A percentile compares a stretch with the other conserved stretches of the same genome.
Evolutionary conservation across 805 yeast species (phyloP).

Genomic region (Candida coleopterorum): DNA sequence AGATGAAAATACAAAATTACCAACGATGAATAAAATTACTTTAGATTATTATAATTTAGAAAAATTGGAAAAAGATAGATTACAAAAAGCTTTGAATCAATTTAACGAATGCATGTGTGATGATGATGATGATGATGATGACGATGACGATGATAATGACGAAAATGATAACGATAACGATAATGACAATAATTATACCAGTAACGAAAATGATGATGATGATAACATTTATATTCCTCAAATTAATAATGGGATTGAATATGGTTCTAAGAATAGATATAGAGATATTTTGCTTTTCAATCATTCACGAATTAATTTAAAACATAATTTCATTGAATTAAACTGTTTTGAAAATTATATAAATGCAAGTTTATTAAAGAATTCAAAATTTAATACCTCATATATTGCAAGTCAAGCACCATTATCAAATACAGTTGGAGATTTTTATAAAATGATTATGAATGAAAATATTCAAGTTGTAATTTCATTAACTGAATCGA

Average conservation of each 20-base stretch:
- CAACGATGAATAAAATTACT: conserved; percentile 10
- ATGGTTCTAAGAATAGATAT: conserved; percentile 78
- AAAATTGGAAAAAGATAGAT: conserved; percentile 60
- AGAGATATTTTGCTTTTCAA: conserved; percentile 86
- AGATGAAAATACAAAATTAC: conserved; percentile 1
- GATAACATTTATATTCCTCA: too few relatives aligned
- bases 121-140: too few relatives aligned
- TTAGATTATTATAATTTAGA: conserved; percentile 61
- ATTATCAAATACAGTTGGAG: conserved; percentile 61
- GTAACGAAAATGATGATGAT: too few relatives aligned
- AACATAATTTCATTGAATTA: conserved; percentile 9
- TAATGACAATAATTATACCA: too few relatives aligned
- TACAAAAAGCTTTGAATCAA: conserved; percentile 35
- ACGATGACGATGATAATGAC: too few relatives aligned
- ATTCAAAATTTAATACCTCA: conserved; percentile 7
- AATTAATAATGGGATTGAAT: conserved; percentile 73
- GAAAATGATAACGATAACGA: too few relatives aligned
- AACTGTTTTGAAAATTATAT: conserved; percentile 53
- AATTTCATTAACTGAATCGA: conserved; percentile 69
- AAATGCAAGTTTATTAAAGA: conserved; percentile 60
- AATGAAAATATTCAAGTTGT: conserved; percentile 63
- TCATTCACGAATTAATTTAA: conserved; percentile 71
- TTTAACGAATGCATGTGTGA: not conserved
- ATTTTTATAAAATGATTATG: conserved; percentile 77
- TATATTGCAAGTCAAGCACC: conserved; percentile 92